A percentile compares a stretch with the other conserved stretches of the same genome.
phyloP scores from a whole-genome alignment of 306 rosid species.

The Quercus cerris region DNA sequence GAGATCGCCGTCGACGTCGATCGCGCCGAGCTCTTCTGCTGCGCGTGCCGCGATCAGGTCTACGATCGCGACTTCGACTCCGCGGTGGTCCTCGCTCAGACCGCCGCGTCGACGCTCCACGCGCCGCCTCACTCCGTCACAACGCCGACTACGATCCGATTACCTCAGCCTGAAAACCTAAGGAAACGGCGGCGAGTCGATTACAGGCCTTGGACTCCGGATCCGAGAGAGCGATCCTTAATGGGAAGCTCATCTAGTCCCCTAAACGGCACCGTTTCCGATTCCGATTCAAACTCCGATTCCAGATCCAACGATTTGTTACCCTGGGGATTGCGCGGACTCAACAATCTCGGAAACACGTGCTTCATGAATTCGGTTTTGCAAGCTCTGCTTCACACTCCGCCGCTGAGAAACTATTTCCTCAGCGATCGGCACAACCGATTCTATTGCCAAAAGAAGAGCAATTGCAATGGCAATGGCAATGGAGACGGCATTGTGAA shows the following conservation, averaged over 20 bases:
- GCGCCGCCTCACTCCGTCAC: slow-evolving; percentile 1
- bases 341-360: slow-evolving; percentile 86
- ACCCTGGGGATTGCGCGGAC: slow-evolving; percentile 82
- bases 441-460: slow-evolving; percentile 69
- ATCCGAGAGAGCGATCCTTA: slow-evolving; percentile 52
- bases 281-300: not conserved
- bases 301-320: slow-evolving; percentile 30
- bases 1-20: slow-evolving; percentile 92
- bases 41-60: slow-evolving; percentile 83
- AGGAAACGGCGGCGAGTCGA: slow-evolving; percentile 79
- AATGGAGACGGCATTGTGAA: not conserved
- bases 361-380: slow-evolving; percentile 95
- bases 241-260: slow-evolving; percentile 52
- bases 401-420: slow-evolving; percentile 85
- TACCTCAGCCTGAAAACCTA: slow-evolving; percentile 67
- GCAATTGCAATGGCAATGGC: not conserved
- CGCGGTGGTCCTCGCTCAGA: slow-evolving; percentile 73
- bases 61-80: slow-evolving; percentile 93
- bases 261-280: slow-evolving; percentile 19
- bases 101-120: slow-evolving; percentile 51
- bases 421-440: slow-evolving; percentile 82
- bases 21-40: slow-evolving; percentile 94
- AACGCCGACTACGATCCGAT: slow-evolving; percentile 19
- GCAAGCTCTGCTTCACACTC: slow-evolving; percentile 92
- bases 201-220: slow-evolving; percentile 75